phyloP scores from a whole-genome alignment of 805 yeast genomes.

The Ogataea thermomethanolica region DNA sequence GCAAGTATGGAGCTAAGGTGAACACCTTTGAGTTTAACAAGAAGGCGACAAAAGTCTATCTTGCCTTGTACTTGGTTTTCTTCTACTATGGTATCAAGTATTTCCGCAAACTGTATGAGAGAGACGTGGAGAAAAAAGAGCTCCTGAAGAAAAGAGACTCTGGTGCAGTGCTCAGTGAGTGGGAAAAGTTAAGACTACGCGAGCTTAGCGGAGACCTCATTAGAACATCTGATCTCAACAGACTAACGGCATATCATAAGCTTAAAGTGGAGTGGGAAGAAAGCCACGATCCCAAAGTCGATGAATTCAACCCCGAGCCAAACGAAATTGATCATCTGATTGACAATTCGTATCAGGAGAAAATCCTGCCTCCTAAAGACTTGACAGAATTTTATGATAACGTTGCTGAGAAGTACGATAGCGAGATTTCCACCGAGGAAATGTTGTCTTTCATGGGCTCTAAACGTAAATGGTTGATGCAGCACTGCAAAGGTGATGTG shows the following conservation, averaged over 20 bases:
- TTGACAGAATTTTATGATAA: conserved; percentile 76
- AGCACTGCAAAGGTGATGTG: conserved; percentile 79
- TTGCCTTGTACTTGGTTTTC: conserved; percentile 57
- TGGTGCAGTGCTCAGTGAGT: conserved; percentile 49
- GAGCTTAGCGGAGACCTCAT: conserved; percentile 54
- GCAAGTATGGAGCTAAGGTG: conserved; percentile 51
- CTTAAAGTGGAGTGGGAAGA: conserved; percentile 39
- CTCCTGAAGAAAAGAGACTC: conserved; percentile 29
- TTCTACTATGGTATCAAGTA: conserved; percentile 58
- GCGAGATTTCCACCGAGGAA: conserved; percentile 74
- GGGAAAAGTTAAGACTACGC: conserved; percentile 59
- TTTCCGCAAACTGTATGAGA: conserved; percentile 61
- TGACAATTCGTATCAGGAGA: conserved; percentile 30
- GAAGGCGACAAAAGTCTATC: conserved; percentile 58
- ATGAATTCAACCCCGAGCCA: conserved; percentile 34
- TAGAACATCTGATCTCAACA: conserved; percentile 61
- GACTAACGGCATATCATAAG: conserved; percentile 55
- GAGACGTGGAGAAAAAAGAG: conserved; percentile 55
- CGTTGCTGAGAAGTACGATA: conserved; percentile 78
- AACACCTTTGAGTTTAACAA: conserved; percentile 57
- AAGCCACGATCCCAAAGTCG: conserved; percentile 5
- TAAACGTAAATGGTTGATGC: conserved; percentile 78
- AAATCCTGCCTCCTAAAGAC: conserved; percentile 69
- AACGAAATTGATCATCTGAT: conserved; percentile 30
- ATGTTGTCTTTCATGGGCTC: conserved; percentile 53